Evolutionary conservation across 2,329 filamentous ascomycete genomes (phyloP).

Genomic region (Colletotrichum australisinense): DNA sequence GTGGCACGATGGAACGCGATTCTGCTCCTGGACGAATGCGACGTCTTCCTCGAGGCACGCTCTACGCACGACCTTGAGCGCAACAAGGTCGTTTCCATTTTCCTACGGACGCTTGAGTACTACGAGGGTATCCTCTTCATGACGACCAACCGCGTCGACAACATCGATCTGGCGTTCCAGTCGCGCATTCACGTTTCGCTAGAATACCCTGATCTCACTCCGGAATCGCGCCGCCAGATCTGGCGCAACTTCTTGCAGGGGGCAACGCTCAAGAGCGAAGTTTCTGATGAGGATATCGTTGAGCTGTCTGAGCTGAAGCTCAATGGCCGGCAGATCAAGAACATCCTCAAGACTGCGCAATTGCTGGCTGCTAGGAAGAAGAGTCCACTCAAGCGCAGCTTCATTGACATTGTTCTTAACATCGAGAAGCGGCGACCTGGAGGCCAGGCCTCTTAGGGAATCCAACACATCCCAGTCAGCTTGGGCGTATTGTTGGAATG

Average conservation of each 20-base stretch:
- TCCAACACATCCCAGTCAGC: too few species aligned
- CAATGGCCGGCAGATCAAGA: slow-evolving; percentile 63
- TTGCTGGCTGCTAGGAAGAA: slow-evolving; percentile 58
- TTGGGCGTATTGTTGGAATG: neutral
- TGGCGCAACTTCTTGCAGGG: slow-evolving; percentile 54
- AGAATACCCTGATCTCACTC: slow-evolving; percentile 56
- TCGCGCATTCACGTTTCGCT: slow-evolving; percentile 61
- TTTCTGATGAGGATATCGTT: slow-evolving; percentile 43
- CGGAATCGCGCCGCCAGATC: slow-evolving; percentile 48
- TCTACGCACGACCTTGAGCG: slow-evolving; percentile 47
- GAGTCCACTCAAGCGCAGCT: slow-evolving; percentile 34
- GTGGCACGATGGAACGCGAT: slow-evolving; percentile 65
- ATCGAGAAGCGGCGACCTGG: slow-evolving; percentile 31
- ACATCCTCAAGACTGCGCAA: slow-evolving; percentile 53
- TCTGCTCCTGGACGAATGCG: slow-evolving; percentile 52
- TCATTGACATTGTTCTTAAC: slow-evolving; percentile 32
- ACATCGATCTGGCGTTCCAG: slow-evolving; percentile 60
- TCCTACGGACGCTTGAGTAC: slow-evolving; percentile 58
- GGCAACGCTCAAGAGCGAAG: slow-evolving; percentile 42
- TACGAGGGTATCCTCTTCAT: slow-evolving; percentile 62
- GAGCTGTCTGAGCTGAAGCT: slow-evolving; percentile 52
- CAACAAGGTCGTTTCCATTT: slow-evolving; percentile 50
- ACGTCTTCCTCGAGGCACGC: slow-evolving; percentile 56
- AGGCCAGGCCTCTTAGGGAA: neutral
- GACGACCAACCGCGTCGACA: slow-evolving; percentile 58